Evolutionary conservation across 257 asterid genomes (phyloP).

Genomic region (Phtheirospermum japonicum): DNA sequence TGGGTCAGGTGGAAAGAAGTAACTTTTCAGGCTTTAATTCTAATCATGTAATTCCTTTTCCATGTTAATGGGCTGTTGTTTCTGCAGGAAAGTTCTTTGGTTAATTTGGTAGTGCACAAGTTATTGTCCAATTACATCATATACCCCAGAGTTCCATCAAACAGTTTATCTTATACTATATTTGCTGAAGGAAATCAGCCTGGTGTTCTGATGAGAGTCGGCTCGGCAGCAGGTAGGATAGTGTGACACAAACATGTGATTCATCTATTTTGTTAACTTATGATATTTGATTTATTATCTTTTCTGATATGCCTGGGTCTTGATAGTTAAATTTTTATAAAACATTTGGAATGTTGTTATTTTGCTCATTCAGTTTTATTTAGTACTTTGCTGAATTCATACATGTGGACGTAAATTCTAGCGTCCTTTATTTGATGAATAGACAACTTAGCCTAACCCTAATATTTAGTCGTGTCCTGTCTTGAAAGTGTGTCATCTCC

Average conservation of each 20-base stretch:
- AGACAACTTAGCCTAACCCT: too few relatives aligned
- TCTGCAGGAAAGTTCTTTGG: conserved; percentile 72
- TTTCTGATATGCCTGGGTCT: too few relatives aligned
- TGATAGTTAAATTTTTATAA: too few relatives aligned
- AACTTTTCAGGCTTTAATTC: conserved; percentile 19
- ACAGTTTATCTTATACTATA: conserved; percentile 42
- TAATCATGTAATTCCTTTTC: conserved; percentile 5
- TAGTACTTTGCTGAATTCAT: too few relatives aligned
- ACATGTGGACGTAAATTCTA: too few relatives aligned
- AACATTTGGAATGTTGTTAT: too few relatives aligned
- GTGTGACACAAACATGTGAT: conserved; percentile 2
- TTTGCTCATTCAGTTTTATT: too few relatives aligned
- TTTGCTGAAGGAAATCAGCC: conserved; percentile 69
- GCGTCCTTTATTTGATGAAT: too few relatives aligned
- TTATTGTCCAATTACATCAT: conserved; percentile 72
- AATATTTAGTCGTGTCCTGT: too few relatives aligned
- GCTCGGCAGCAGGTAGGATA: conserved; percentile 86
- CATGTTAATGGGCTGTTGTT: conserved; percentile 16
- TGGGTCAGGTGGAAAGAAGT: conserved; percentile 62
- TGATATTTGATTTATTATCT: conserved; percentile 15
- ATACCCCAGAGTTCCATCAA: conserved; percentile 47
- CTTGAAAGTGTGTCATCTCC: too few relatives aligned
- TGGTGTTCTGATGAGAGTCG: conserved; percentile 83
- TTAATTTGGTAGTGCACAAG: conserved; percentile 58
- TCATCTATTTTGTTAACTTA: conserved; percentile 10